Conservation (phyloP, 768 basidiomycete species). For the Lentinula boryana region DNA sequence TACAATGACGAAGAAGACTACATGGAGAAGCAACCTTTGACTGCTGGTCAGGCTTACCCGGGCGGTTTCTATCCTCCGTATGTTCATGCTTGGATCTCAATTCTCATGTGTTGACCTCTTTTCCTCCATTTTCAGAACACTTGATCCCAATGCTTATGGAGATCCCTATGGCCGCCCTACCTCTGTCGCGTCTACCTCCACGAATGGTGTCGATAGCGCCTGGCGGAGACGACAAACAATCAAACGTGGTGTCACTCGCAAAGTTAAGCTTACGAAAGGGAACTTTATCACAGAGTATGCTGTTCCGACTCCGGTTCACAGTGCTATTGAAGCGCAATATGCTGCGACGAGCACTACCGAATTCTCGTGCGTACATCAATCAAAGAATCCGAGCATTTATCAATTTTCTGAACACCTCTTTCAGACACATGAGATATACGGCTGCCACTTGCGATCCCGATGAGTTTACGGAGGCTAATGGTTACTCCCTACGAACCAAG, state of each 20-base stretch:
- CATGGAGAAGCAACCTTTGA: slow-evolving; percentile 74
- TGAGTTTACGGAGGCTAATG: slow-evolving; percentile 72
- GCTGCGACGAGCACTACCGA: slow-evolving; percentile 52
- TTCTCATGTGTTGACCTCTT: background rate
- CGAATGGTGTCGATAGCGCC: slow-evolving; percentile 52
- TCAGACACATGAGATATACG: slow-evolving; percentile 88
- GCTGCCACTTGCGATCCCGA: slow-evolving; percentile 91
- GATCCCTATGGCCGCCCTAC: slow-evolving; percentile 59
- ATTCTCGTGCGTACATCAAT: slow-evolving; percentile 50
- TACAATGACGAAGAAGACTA: slow-evolving; percentile 61
- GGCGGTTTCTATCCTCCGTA: slow-evolving; percentile 78
- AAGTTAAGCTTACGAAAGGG: slow-evolving; percentile 70
- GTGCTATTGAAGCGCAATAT: slow-evolving; percentile 62
- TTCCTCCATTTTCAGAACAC: slow-evolving; percentile 11
- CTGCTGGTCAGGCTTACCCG: slow-evolving; percentile 44
- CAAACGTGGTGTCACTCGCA: slow-evolving; percentile 67
- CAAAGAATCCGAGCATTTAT: background rate
- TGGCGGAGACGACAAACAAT: slow-evolving; percentile 64
- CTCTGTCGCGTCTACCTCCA: slow-evolving; percentile 48
- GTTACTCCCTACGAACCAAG: slow-evolving; percentile 81
- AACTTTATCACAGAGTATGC: slow-evolving; percentile 69
- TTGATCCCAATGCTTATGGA: slow-evolving; percentile 55
- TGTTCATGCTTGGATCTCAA: slow-evolving; percentile 19
- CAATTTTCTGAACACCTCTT: background rate
- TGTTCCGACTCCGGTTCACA: slow-evolving; percentile 60